These are phyloP conservation scores for Blastocladiella emersonii DNA, from an alignment of 371 early-diverging fungal genomes.

Conservation along the genomic window DNA sequence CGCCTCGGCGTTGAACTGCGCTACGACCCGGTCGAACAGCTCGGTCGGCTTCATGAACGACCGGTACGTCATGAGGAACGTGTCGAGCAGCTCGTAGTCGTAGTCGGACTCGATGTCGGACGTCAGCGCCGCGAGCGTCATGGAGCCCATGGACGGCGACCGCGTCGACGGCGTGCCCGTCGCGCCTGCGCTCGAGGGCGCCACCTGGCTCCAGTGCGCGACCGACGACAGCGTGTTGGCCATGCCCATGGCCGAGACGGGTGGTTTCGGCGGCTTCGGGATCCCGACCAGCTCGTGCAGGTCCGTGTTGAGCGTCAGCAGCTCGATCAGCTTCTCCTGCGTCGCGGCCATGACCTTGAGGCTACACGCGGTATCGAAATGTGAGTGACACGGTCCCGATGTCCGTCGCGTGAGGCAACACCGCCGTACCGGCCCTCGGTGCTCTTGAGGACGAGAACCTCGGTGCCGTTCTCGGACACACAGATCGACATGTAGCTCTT, in stretches of 20 bases:
- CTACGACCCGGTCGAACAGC: conserved; percentile 26
- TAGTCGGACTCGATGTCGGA: not conserved
- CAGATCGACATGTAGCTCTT: not conserved
- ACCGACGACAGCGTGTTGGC: too few species aligned
- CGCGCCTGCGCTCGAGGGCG: too few species aligned
- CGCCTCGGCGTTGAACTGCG: conserved; percentile 26
- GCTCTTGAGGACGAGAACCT: conserved; percentile 26
- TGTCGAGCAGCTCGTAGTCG: conserved; percentile 27
- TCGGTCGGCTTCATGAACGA: conserved; percentile 31
- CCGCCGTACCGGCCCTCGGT: conserved; percentile 17
- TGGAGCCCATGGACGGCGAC: too few species aligned
- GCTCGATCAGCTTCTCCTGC: conserved; percentile 27
- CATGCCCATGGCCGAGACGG: not conserved
- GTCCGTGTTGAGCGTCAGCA: conserved; percentile 14
- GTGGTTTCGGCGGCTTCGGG: not conserved
- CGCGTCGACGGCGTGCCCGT: too few species aligned
- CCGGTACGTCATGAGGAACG: conserved; percentile 30
- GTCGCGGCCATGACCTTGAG: conserved; percentile 28
- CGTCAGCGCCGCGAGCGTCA: not conserved
- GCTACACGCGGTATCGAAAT: too few species aligned
- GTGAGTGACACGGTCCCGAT: too few species aligned
- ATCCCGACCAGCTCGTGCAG: conserved; percentile 12
- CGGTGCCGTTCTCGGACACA: conserved; percentile 20
- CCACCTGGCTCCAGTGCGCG: too few species aligned
- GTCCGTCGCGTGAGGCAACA: too few species aligned